Percentiles rank a stretch among this genome's conserved stretches.
phyloP scores from a whole-genome alignment of 495 filamentous ascomycete species.

The Trichoderma asperelloides region DNA sequence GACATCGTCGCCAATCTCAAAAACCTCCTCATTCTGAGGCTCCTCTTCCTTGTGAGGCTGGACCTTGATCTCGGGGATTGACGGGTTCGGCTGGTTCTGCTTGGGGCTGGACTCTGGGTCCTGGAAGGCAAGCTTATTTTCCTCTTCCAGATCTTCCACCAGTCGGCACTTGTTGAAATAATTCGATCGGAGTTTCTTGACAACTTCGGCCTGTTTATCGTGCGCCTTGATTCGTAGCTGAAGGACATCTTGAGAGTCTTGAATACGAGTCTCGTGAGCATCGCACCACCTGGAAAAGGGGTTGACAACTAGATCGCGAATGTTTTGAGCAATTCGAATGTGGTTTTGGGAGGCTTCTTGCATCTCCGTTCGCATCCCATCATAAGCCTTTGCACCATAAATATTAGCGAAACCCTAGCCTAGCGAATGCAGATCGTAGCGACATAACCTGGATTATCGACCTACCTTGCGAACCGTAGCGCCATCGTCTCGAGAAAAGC shows the following conservation, averaged over 20 bases:
- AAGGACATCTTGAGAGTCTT: conserved; percentile 89
- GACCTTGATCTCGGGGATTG: conserved; percentile 50
- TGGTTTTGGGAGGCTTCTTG: conserved; percentile 82
- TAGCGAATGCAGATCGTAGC: background rate
- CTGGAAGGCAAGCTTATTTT: conserved; percentile 96
- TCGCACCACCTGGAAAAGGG: conserved; percentile 95
- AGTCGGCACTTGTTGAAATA: conserved; percentile 99
- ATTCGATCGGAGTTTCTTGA: conserved; percentile 84
- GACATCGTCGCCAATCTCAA: conserved; percentile 83
- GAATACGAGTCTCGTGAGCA: conserved; percentile 79
- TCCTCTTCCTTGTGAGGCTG: conserved; percentile 33
- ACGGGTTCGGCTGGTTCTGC: conserved; percentile 25
- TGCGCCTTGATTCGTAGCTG: conserved; percentile 82
- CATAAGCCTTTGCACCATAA: conserved; percentile 62
- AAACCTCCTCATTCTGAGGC: conserved; percentile 64
- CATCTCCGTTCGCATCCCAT: conserved; percentile 92
- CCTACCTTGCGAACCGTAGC: conserved; percentile 88
- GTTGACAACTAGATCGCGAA: conserved; percentile 86
- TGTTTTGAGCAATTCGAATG: conserved; percentile 89
- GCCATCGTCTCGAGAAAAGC: conserved; percentile 89
- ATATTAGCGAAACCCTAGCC: conserved; percentile 15
- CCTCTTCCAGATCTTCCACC: conserved; percentile 93
- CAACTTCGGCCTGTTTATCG: conserved; percentile 80
- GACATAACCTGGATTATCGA: background rate
- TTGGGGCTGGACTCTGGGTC: conserved; percentile 54